Percentiles rank a stretch among this genome's conserved stretches.
Conservation (phyloP, 805 yeast genomes). For the Wickerhamiella musiphila region DNA sequence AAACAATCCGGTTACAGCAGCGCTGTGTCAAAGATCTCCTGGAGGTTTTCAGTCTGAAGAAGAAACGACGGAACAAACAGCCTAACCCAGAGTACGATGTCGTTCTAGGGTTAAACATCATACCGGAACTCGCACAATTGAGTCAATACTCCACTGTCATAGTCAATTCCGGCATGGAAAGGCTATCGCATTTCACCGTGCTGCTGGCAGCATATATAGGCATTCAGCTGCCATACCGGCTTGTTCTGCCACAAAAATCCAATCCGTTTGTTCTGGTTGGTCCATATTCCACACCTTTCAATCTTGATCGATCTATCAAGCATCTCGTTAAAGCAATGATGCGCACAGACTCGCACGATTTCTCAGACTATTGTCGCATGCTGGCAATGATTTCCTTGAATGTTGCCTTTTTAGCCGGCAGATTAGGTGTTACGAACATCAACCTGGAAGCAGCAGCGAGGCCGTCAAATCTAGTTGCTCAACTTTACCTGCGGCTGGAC, state of each 20-base stretch:
- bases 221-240: constrained; percentile 18
- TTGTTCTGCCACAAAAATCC: constrained; percentile 16
- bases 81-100: constrained; percentile 16
- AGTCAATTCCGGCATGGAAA: constrained; percentile 20
- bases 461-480: constrained; percentile 18
- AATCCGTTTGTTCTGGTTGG: constrained; percentile 15
- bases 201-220: constrained; percentile 20
- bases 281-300: constrained; percentile 4
- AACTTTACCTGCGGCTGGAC: constrained; percentile 16
- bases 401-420: constrained; percentile 16
- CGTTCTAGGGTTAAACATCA: constrained; percentile 17
- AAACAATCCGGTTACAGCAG: constrained; percentile 11
- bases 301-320: constrained; percentile 8
- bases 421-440: constrained; percentile 15
- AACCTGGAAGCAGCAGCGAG: constrained; percentile 13
- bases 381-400: constrained; percentile 21
- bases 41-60: constrained; percentile 12
- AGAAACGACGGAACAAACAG: constrained; percentile 10
- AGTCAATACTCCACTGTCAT: constrained; percentile 17
- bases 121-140: constrained; percentile 19
- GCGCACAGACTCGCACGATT: constrained; percentile 17
- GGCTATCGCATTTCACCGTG: constrained; percentile 18
- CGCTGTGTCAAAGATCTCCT: constrained; percentile 13
- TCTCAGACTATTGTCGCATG: constrained; percentile 18
- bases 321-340: constrained; percentile 16